Percentiles rank a stretch among this genome's conserved stretches.
phyloP scores from a whole-genome alignment of 225 moss, liverwort and hornwort genomes.

The Pleurozium schreberi region DNA sequence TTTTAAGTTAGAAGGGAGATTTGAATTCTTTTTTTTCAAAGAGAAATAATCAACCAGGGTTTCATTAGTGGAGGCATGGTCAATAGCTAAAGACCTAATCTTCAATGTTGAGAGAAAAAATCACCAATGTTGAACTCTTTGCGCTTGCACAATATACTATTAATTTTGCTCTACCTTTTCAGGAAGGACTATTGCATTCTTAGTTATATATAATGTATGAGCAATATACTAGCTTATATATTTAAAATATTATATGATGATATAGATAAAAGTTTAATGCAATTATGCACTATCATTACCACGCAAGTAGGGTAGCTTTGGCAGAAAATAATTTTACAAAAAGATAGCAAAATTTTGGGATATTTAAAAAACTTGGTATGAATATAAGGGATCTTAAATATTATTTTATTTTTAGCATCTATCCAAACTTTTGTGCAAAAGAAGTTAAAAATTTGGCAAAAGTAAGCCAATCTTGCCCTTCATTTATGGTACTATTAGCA shows the following conservation, averaged over 20 bases:
- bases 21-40: too few species aligned
- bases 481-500: neutral
- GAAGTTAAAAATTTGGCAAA: neutral
- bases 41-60: fast-evolving
- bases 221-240: neutral
- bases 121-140: neutral
- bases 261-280: neutral
- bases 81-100: neutral
- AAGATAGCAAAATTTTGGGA: neutral
- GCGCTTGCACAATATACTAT: neutral
- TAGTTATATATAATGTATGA: neutral
- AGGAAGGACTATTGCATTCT: neutral
- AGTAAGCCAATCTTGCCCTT: neutral
- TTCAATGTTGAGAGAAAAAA: neutral
- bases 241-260: neutral
- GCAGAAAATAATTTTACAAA: neutral
- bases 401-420: neutral
- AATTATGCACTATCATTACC: neutral
- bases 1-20: neutral
- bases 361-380: neutral
- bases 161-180: neutral
- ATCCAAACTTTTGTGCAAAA: neutral
- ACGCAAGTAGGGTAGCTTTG: neutral
- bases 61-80: fast-evolving
- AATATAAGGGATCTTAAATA: neutral